Base-by-base conservation (phyloP, 2,329 filamentous ascomycete species). In the Xylariomycetidae sp. region DNA sequence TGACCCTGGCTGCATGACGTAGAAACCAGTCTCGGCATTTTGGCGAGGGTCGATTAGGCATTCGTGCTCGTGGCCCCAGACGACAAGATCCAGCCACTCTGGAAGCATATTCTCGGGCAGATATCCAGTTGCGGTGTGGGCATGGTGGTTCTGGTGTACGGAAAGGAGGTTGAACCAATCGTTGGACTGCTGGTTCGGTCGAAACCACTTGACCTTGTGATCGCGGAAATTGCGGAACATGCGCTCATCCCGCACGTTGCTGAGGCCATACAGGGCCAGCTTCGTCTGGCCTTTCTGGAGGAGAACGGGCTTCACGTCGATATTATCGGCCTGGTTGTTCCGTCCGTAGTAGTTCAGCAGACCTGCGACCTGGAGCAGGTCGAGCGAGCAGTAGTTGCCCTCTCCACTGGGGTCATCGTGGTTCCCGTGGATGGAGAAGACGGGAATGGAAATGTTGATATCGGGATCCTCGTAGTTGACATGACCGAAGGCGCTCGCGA, bases 51-150 rank as follows among this genome's bases (percentile, higher is more conserved):
- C 80, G 43, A 98, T 94, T 6, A 90, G 58, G 53, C 92, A 98
- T 58, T 98, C 90, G 54, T 98, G 92, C 59, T 98, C 92, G 52
- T 98, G 92, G 3, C 92, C 92, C 92, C 92, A 98, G 31, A 98
- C 74, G 0, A 98, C 78, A 4, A 98, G 70, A 53, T 98, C 84
- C 43, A 98, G 67, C 64, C 93, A 96, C 13, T 87, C 80, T 0
- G 92, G 93, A 1, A 98, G 68, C 50, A 95, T 92, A 48, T 83
- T 87, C 53, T 98, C 93, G 0, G 93, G 90, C 0, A 98, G 72
- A 53, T 95, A 96, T n/a, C 85, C 82, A 0, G 90, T 96, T 13
- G 89, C 78, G 0, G 86, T 94, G 53, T 95, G 83, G 0, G 89
- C 86, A 50, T 92, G 79, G 52, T 96, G 92, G 48, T 98, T 98